Evolutionary conservation across 2,329 filamentous ascomycete genomes (phyloP).

Genomic region (Neofusicoccum umdonicola): DNA sequence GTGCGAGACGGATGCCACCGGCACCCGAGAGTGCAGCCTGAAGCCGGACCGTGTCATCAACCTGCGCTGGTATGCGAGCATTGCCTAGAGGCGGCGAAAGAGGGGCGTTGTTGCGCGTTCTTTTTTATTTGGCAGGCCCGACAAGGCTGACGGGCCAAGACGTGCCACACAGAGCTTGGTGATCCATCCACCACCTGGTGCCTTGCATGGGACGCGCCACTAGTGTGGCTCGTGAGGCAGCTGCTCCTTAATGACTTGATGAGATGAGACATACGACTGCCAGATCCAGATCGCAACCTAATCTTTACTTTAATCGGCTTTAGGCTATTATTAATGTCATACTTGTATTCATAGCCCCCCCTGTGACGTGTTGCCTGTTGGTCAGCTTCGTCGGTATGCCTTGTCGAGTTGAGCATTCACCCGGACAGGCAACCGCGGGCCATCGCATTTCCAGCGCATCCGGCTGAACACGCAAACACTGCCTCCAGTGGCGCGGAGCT

Average conservation of each 20-base stretch:
- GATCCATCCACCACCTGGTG: slow-evolving; percentile 6
- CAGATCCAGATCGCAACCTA: slow-evolving; percentile 1
- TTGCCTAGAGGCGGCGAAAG: background rate
- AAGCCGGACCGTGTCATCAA: background rate
- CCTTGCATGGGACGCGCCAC: slow-evolving; percentile 1
- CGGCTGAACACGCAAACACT: background rate
- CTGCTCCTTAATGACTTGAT: background rate
- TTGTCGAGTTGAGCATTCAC: background rate
- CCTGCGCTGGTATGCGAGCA: background rate
- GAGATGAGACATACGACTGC: slow-evolving; percentile 6
- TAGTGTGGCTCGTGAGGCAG: background rate
- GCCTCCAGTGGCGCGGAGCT: background rate
- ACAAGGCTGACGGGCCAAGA: slow-evolving; percentile 1
- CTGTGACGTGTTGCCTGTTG: background rate
- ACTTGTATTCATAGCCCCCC: background rate
- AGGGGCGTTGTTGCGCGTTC: background rate
- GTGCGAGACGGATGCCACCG: background rate
- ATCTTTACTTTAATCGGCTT: background rate
- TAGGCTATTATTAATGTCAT: background rate
- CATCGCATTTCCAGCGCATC: background rate
- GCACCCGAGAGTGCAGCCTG: background rate
- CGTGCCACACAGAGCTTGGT: slow-evolving; percentile 7
- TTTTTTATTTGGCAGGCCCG: background rate
- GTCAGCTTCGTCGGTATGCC: background rate
- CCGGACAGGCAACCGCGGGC: background rate